Conservation (phyloP, 208 protist species). For the Angomonas desouzai region DNA sequence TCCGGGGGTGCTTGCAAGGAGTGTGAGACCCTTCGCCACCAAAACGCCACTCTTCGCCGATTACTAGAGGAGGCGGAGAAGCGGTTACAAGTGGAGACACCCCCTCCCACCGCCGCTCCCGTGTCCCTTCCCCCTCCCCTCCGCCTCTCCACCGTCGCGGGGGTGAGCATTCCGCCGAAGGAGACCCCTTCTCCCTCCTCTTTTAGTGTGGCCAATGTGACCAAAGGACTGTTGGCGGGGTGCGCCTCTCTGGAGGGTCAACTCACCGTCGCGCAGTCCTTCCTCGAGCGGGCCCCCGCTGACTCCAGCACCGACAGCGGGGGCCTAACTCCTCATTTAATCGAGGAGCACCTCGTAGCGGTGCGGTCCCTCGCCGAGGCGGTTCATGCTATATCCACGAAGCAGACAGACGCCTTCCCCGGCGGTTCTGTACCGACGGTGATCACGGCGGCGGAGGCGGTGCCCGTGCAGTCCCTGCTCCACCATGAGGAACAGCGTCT, state of each 20-base stretch:
- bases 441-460: constrained; percentile 55
- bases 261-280: constrained; percentile 22
- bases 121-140: neutral
- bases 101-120: neutral
- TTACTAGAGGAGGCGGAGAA: neutral
- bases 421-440: constrained; percentile 15
- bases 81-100: neutral
- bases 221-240: constrained; percentile 35
- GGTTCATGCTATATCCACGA: constrained; percentile 21
- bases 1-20: neutral
- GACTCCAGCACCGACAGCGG: constrained; percentile 13
- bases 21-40: neutral
- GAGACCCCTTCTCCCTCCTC: neutral
- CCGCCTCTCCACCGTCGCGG: neutral
- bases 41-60: neutral
- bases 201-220: constrained; percentile 16
- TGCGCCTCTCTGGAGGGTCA: constrained; percentile 48
- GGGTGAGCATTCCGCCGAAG: neutral
- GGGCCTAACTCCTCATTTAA: constrained; percentile 12
- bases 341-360: constrained; percentile 28
- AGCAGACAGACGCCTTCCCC: constrained; percentile 6
- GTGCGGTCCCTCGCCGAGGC: constrained; percentile 27
- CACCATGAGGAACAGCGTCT: constrained; percentile 64
- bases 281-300: neutral
- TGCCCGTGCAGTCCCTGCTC: constrained; percentile 35